Base-by-base conservation (phyloP, 306 rosid genomes). In the Prunus padus region DNA sequence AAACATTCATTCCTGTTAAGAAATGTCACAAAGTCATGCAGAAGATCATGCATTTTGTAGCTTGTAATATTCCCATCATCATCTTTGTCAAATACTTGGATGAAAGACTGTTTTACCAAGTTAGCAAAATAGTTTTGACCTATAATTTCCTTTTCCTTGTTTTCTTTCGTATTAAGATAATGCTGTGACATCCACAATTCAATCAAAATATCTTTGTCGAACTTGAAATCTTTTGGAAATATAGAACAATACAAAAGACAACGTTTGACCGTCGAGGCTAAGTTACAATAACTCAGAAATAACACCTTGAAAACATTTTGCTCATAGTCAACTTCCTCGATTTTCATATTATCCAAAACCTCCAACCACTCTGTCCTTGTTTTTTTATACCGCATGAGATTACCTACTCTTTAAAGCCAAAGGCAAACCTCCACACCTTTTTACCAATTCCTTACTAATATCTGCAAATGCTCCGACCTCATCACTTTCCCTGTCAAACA, bases 401-500 rank as follows among this genome's bases (percentile, higher is more conserved):
- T 67, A 25, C 80, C 80, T 19, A 76, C 19, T 40, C 40, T 68
- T 76, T 25, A 69, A 31, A 19, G 5, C 30, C 19, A 65, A 23
- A 11, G 70, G 70, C 70, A 42, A 10, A 20, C 70, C 70, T 0
- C 30, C 31, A 9, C 31, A 78, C 71, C 16, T 78, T 25, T 0
- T 8, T 1, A 28, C 71, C 50, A 77, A 37, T 40, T 57, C 0
- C n/a, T 1, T 2, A 6, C 65, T 71, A 37, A 63, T 52, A 47
- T 18, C 26, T 33, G 50, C 65, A n/a, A 76, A 42, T 15, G 22
- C 5, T 3, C 25, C 5, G 0, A 8, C 2, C 37, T 45, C 23
- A 0, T 49, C 65, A 0, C 22, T 16, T 7, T 16, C 7, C 20
- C 46, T 30, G 3, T 47, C 44, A 12, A 16, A 22, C 3, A 33